Evolutionary conservation across 2,329 filamentous ascomycete genomes (phyloP).

Genomic region (Phoma sp.): DNA sequence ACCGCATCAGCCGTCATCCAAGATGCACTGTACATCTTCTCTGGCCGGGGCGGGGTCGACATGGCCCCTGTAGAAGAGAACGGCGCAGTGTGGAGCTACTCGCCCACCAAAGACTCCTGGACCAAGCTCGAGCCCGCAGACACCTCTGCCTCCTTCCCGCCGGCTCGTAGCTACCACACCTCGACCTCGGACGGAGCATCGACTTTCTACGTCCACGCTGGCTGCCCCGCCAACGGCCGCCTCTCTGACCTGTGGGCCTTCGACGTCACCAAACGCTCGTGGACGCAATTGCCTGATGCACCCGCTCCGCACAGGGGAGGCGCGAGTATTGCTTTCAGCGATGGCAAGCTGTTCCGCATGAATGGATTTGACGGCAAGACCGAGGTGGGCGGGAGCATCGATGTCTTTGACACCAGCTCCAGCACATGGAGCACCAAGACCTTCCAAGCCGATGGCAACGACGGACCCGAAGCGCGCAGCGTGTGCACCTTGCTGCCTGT

Average conservation of each 20-base stretch:
- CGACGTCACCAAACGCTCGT: constrained; percentile 66
- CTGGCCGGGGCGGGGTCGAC: constrained; percentile 72
- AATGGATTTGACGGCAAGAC: constrained; percentile 76
- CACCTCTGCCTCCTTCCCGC: constrained; percentile 59
- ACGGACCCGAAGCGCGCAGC: constrained; percentile 57
- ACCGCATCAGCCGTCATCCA: constrained; percentile 73
- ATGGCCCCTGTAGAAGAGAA: constrained; percentile 75
- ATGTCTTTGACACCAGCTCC: constrained; percentile 58
- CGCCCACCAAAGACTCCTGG: constrained; percentile 71
- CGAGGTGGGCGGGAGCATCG: constrained; percentile 74
- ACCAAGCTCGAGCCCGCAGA: constrained; percentile 63
- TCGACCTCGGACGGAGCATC: constrained; percentile 69
- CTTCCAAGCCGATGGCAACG: constrained; percentile 51
- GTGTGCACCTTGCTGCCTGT: constrained; percentile 56
- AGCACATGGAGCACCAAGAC: constrained; percentile 51
- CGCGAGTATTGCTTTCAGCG: constrained; percentile 68
- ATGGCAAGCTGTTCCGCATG: constrained; percentile 74
- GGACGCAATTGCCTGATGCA: constrained; percentile 71
- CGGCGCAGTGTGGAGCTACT: constrained; percentile 78
- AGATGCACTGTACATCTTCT: constrained; percentile 78
- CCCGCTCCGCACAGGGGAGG: constrained; percentile 72
- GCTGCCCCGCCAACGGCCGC: constrained; percentile 68
- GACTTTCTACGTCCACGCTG: constrained; percentile 77
- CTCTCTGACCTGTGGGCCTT: constrained; percentile 81
- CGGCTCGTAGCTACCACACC: constrained; percentile 73